These are phyloP conservation scores for Ceratocystis alfenasii DNA, from an alignment of 2,329 filamentous ascomycete genomes.

Conservation along the genomic window DNA sequence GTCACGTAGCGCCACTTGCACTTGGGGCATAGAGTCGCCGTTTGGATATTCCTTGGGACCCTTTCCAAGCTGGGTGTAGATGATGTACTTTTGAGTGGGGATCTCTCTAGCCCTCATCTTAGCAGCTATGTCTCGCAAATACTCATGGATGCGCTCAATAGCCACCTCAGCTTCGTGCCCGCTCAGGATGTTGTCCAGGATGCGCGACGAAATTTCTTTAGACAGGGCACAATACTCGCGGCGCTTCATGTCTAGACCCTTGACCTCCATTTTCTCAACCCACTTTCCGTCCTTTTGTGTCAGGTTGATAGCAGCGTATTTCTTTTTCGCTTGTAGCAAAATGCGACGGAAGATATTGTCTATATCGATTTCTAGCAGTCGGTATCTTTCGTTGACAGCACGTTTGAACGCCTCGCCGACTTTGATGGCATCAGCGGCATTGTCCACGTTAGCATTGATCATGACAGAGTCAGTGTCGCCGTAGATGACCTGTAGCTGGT, in stretches of 20 bases:
- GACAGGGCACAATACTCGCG: conserved; percentile 93
- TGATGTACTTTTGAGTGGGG: conserved; percentile 80
- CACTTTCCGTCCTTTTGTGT: conserved; percentile 81
- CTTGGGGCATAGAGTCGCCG: conserved; percentile 87
- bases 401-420: conserved; percentile 92
- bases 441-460: conserved; percentile 98
- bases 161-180: conserved; percentile 84
- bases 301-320: conserved; percentile 94
- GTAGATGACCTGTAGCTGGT: conserved; percentile 88
- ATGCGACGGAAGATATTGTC: conserved; percentile 94
- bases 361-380: conserved; percentile 89
- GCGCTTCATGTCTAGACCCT: conserved; percentile 94
- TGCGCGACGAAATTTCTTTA: conserved; percentile 81
- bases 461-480: conserved; percentile 99
- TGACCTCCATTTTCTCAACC: conserved; percentile 91
- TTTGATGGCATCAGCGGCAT: conserved; percentile 76
- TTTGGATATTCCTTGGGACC: conserved; percentile 88
- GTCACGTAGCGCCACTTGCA: conserved; percentile 85
- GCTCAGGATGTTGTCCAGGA: conserved; percentile 89
- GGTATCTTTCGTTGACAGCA: conserved; percentile 87
- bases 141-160: conserved; percentile 82
- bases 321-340: conserved; percentile 94
- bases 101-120: conserved; percentile 76
- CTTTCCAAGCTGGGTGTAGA: conserved; percentile 95
- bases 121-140: conserved; percentile 68